These are phyloP conservation scores for Candida mattraensis DNA, from an alignment of 805 yeast species.

Conservation along the genomic window DNA sequence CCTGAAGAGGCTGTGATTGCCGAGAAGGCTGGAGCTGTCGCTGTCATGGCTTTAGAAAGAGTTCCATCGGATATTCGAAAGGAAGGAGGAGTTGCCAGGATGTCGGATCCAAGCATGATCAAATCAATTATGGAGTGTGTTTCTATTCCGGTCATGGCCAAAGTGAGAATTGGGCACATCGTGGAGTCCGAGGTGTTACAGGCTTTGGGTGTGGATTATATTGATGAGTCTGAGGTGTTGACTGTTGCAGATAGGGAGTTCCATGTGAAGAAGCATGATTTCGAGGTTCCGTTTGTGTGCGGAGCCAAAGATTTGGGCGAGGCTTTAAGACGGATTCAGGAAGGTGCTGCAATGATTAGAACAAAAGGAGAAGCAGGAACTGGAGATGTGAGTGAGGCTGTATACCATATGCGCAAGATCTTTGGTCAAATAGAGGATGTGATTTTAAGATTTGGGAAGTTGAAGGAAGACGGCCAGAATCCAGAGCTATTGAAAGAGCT, in stretches of 20 bases:
- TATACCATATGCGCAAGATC: constrained; percentile 67
- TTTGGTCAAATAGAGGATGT: constrained; percentile 53
- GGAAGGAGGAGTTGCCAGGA: constrained; percentile 79
- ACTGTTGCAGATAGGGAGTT: constrained; percentile 74
- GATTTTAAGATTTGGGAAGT: constrained; percentile 18
- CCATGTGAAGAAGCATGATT: constrained; percentile 62
- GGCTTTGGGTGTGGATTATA: constrained; percentile 71
- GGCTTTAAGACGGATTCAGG: constrained; percentile 73
- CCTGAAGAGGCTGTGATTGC: constrained; percentile 81
- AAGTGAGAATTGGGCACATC: constrained; percentile 78
- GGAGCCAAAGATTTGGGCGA: constrained; percentile 83
- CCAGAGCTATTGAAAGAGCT: constrained; percentile 33
- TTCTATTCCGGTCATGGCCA: constrained; percentile 80
- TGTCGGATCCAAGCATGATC: constrained; percentile 84
- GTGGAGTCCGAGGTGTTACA: constrained; percentile 81
- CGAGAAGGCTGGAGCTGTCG: constrained; percentile 83
- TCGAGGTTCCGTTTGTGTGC: constrained; percentile 77
- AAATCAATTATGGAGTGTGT: constrained; percentile 69
- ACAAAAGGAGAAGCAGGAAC: constrained; percentile 91
- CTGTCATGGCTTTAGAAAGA: constrained; percentile 84
- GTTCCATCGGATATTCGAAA: constrained; percentile 86
- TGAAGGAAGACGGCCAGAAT: constrained; percentile 3
- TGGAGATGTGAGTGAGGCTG: constrained; percentile 83
- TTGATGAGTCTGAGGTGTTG: constrained; percentile 82
- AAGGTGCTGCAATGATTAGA: constrained; percentile 86